Conservation (phyloP, 768 basidiomycete species). For the Leccinum aurantiacum region DNA sequence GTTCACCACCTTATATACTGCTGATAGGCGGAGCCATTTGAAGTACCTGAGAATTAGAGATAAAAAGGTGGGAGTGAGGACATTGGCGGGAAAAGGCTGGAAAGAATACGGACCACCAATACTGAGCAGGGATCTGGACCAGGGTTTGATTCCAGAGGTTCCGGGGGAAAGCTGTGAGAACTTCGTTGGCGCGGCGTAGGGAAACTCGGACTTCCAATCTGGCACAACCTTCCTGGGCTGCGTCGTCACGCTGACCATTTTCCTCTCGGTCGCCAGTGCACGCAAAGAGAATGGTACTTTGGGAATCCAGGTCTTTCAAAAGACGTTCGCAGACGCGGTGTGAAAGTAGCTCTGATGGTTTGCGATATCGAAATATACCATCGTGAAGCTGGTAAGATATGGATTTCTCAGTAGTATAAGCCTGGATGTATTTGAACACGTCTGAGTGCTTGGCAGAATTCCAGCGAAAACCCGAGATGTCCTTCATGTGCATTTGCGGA, state of each 20-base stretch:
- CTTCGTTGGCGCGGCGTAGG: neutral
- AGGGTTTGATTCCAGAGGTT: neutral
- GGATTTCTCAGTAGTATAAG: constrained; percentile 9
- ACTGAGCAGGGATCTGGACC: neutral
- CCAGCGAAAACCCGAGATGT: too few species aligned
- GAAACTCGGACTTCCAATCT: constrained; percentile 2
- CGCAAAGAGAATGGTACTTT: neutral
- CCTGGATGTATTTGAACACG: too few species aligned
- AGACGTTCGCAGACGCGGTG: too few species aligned
- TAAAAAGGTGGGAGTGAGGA: too few species aligned
- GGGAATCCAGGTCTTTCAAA: too few species aligned
- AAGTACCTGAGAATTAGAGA: constrained; percentile 5
- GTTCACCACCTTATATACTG: rapidly evolving
- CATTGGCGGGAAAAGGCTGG: neutral
- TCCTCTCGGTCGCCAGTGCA: neutral
- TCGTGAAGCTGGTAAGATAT: constrained; percentile 13
- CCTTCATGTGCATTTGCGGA: too few species aligned
- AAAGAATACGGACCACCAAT: constrained; percentile 3
- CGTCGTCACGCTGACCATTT: neutral
- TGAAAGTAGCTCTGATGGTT: neutral
- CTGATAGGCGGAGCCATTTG: constrained; percentile 3
- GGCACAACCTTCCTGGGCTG: constrained; percentile 4
- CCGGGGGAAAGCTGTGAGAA: neutral
- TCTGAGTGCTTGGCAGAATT: too few species aligned
- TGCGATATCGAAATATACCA: neutral